Evolutionary conservation across 192 early-diverging fungal genomes (phyloP).

Genomic region (Allomyces arbusculus): DNA sequence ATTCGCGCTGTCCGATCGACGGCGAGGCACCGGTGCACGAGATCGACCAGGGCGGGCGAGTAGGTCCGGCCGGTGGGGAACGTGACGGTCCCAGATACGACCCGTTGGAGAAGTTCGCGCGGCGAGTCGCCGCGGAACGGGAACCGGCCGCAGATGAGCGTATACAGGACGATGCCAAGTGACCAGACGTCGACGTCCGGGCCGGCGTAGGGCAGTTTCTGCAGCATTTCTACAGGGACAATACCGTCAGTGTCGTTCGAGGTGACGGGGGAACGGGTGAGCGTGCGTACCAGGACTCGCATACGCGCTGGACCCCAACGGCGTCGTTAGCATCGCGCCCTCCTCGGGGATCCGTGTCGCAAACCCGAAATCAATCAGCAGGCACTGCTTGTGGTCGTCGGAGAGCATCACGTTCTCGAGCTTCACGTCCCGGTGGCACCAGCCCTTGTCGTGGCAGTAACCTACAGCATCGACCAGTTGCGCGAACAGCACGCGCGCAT

Average conservation of each 20-base stretch:
- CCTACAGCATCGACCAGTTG: constrained; percentile 51
- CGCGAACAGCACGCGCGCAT: constrained; percentile 35
- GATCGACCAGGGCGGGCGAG: no score
- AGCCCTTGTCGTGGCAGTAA: constrained; percentile 41
- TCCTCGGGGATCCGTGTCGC: no score
- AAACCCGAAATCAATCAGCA: background rate
- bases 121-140: constrained; percentile 16
- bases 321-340: no score
- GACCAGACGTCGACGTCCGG: constrained; percentile 96
- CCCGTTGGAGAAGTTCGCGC: no score
- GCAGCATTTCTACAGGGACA: background rate
- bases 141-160: constrained; percentile 52
- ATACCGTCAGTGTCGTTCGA: no score
- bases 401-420: background rate
- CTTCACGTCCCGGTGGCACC: background rate
- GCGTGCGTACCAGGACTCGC: background rate
- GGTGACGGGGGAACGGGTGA: no score
- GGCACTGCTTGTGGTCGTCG: no score
- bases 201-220: constrained; percentile 40
- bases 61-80: no score
- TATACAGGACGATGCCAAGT: constrained; percentile 77
- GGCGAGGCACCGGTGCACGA: no score
- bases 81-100: no score
- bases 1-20: no score
- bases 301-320: background rate